Conservation (phyloP, 1,284 basidiomycete genomes). For the Fistulina hepatica region DNA sequence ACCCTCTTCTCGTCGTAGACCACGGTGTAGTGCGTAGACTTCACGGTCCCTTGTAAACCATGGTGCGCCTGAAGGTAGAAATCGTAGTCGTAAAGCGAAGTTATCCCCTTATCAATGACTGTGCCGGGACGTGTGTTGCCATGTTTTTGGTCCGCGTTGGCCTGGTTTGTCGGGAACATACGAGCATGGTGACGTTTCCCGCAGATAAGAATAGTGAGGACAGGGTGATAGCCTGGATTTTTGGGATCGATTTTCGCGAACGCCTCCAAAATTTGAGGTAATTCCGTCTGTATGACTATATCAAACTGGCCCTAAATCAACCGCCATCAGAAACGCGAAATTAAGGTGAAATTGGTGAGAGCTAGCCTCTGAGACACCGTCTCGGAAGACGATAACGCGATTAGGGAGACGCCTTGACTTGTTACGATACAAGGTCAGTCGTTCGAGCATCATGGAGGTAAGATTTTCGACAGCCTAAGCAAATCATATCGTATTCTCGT, state of each 20-base stretch:
- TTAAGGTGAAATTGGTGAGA: neutral
- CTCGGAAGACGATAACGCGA: slow-evolving; percentile 60
- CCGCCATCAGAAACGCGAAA: slow-evolving; percentile 1
- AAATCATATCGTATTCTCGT: slow-evolving; percentile 4
- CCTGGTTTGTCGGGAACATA: slow-evolving; percentile 41
- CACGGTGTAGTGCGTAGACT: slow-evolving; percentile 64
- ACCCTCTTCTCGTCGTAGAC: slow-evolving; percentile 62
- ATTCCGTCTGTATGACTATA: slow-evolving; percentile 44
- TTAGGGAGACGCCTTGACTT: slow-evolving; percentile 41
- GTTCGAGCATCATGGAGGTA: slow-evolving; percentile 54
- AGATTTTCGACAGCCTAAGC: slow-evolving; percentile 57
- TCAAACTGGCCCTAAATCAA: slow-evolving; percentile 52
- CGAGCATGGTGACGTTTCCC: slow-evolving; percentile 69
- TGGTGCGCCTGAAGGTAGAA: slow-evolving; percentile 72
- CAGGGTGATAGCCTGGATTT: slow-evolving; percentile 41
- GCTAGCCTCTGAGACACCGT: slow-evolving; percentile 66
- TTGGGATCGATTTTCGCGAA: slow-evolving; percentile 41
- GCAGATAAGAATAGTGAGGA: slow-evolving; percentile 62
- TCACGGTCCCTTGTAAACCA: slow-evolving; percentile 46
- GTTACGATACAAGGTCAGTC: slow-evolving; percentile 49
- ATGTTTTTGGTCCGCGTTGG: slow-evolving; percentile 37
- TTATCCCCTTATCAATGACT: slow-evolving; percentile 63
- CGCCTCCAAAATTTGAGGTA: slow-evolving; percentile 43
- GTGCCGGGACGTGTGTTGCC: slow-evolving; percentile 70
- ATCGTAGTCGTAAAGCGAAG: slow-evolving; percentile 62